Percentiles rank a stretch among this genome's conserved stretches.
Conservation (phyloP, 2,329 filamentous ascomycete genomes). For the Claviceps maximensis region DNA sequence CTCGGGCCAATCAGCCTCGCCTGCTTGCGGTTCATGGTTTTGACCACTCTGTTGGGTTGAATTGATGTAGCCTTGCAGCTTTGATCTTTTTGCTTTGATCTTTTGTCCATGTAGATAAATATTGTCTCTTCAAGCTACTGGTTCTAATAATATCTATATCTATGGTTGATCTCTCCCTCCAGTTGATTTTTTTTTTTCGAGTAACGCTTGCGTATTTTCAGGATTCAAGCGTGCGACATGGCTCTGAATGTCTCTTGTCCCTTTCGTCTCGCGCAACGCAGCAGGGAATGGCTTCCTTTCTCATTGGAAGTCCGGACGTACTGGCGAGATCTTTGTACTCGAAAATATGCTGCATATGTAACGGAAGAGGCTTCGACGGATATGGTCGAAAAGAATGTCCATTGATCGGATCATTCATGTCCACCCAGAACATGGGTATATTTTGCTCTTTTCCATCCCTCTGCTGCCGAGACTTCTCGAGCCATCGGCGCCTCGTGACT, state of each 20-base stretch:
- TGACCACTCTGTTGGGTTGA: no score
- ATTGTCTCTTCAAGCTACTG: background rate
- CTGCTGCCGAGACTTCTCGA: conserved; percentile 15
- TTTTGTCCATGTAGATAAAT: background rate
- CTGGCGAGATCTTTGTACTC: background rate
- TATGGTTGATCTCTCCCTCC: background rate
- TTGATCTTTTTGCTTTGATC: background rate
- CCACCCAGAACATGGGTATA: conserved; percentile 33
- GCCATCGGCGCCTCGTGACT: conserved; percentile 28
- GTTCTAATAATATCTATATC: background rate
- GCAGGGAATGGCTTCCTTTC: background rate
- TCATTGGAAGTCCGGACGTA: background rate
- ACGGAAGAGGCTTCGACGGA: conserved; percentile 37
- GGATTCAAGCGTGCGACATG: background rate
- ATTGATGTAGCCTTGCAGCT: background rate
- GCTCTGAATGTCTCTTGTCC: conserved; percentile 2
- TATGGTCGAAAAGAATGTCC: conserved; percentile 32
- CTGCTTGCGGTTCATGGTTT: background rate
- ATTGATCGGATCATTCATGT: conserved; percentile 34
- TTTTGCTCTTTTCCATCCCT: background rate
- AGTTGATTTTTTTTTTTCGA: background rate
- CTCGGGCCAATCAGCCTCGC: background rate
- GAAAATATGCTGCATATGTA: conserved; percentile 25
- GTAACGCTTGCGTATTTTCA: background rate
- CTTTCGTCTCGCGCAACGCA: background rate